phyloP scores from a whole-genome alignment of 2,329 filamentous ascomycete genomes.

The Exutisphaerella laricina region DNA sequence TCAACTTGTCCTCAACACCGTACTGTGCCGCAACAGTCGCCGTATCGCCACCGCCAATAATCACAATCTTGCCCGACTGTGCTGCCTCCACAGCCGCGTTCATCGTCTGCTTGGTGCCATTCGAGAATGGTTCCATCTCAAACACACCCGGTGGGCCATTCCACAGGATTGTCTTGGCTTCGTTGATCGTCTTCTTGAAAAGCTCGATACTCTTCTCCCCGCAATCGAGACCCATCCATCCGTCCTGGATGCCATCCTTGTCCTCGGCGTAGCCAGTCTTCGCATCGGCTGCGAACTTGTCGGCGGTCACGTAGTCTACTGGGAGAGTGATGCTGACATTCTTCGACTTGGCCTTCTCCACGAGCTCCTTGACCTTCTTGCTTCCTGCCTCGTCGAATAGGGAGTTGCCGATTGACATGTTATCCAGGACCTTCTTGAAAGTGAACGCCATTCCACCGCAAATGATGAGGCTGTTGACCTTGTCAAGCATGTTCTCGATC shows the following conservation, averaged over 20 bases:
- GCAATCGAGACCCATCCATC: conserved; percentile 97
- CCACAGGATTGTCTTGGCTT: conserved; percentile 96
- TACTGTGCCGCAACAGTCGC: conserved; percentile 98
- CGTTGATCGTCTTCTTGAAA: conserved; percentile 79
- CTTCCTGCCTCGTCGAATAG: conserved; percentile 91
- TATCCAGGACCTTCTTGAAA: conserved; percentile 98
- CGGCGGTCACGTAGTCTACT: conserved; percentile 90
- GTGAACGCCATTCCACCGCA: conserved; percentile 99
- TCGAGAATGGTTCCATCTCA: conserved; percentile 91
- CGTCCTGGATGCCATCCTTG: conserved; percentile 83
- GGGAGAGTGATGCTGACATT: conserved; percentile 92
- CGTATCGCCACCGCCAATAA: conserved; percentile 97
- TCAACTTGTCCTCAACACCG: conserved; percentile 90
- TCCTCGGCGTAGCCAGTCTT: conserved; percentile 77
- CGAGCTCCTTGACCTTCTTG: conserved; percentile 81
- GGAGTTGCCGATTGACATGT: conserved; percentile 80
- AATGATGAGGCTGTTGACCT: conserved; percentile 95
- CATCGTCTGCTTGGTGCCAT: conserved; percentile 85
- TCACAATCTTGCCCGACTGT: conserved; percentile 84
- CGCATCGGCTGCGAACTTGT: conserved; percentile 88
- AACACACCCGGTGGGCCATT: conserved; percentile 97
- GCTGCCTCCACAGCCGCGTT: conserved; percentile 80
- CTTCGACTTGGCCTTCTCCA: conserved; percentile 96
- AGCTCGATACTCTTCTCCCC: conserved; percentile 82
- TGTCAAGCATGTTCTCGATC: conserved; percentile 97